Percentiles rank a stretch among this genome's conserved stretches.
Evolutionary conservation across 1,139 yeast species (phyloP).

Genomic region (Zygosaccharomyces sapae): DNA sequence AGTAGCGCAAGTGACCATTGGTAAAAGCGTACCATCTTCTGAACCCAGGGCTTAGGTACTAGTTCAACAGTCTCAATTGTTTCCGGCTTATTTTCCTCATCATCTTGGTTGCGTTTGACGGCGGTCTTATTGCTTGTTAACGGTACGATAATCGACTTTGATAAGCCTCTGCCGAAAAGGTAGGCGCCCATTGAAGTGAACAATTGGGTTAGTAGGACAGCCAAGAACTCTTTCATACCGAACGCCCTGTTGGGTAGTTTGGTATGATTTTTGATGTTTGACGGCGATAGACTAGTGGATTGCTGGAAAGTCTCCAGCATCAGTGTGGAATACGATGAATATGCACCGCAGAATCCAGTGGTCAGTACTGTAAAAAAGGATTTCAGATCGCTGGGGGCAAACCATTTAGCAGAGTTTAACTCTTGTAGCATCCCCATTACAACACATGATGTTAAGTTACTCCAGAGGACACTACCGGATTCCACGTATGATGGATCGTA

Average conservation of each 20-base stretch:
- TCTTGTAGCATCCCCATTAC: conserved; percentile 53
- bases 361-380: conserved; percentile 58
- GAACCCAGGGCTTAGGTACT: conserved; percentile 8
- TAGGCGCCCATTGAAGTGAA: conserved; percentile 33
- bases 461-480: conserved; percentile 68
- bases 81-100: neutral
- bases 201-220: conserved; percentile 39
- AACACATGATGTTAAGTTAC: conserved; percentile 73
- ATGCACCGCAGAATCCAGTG: conserved; percentile 83
- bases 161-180: conserved; percentile 15
- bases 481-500: conserved; percentile 38
- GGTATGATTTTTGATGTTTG: conserved; percentile 41
- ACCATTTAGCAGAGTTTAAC: conserved; percentile 22
- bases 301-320: conserved; percentile 55
- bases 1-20: conserved; percentile 13
- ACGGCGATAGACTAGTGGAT: conserved; percentile 40
- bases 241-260: conserved; percentile 66
- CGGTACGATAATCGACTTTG: conserved; percentile 10
- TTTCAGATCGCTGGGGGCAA: conserved; percentile 17
- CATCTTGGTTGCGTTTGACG: neutral
- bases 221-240: conserved; percentile 65
- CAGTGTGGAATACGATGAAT: conserved; percentile 77
- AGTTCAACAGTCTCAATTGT: conserved; percentile 6
- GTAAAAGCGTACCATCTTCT: conserved; percentile 7
- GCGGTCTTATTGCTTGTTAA: conserved; percentile 2